A percentile compares a stretch with the other conserved stretches of the same genome.
Evolutionary conservation across 176 grass and related monocot genomes (phyloP).

Genomic region (Oryza glumipatula): DNA sequence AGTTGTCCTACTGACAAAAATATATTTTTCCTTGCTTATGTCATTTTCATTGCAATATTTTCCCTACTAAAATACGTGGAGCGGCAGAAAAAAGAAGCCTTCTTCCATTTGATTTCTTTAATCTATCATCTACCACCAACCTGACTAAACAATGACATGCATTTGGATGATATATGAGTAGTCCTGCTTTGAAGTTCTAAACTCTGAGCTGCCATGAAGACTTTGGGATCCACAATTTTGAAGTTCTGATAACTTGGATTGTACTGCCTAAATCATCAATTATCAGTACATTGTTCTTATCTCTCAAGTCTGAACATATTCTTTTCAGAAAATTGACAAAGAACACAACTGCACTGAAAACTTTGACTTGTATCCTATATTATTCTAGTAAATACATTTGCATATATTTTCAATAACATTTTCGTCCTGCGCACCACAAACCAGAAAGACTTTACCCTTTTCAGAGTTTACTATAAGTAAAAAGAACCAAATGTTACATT

Average conservation of each 20-base stretch:
- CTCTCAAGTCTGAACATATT: slow-evolving; percentile 19
- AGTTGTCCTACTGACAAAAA: neutral
- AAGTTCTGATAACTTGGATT: slow-evolving; percentile 36
- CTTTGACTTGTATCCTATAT: slow-evolving; percentile 26
- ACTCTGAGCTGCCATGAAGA: slow-evolving; percentile 25
- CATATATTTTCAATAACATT: slow-evolving; percentile 21
- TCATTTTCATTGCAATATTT: neutral
- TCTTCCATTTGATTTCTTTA: slow-evolving; percentile 17
- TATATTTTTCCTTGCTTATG: neutral
- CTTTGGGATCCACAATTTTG: slow-evolving; percentile 33
- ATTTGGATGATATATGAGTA: slow-evolving; percentile 33
- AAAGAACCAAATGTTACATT: neutral
- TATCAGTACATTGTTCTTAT: slow-evolving; percentile 36
- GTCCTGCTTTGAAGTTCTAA: slow-evolving; percentile 32
- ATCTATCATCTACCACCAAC: slow-evolving; percentile 27
- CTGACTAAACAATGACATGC: slow-evolving; percentile 25
- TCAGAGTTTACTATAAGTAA: neutral
- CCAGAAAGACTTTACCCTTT: neutral
- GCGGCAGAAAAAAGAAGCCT: neutral
- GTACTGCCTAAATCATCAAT: slow-evolving; percentile 25
- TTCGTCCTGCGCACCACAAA: neutral
- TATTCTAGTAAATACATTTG: neutral
- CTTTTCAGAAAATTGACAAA: slow-evolving; percentile 45
- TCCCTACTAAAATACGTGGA: neutral
- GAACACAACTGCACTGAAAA: neutral